A percentile compares a stretch with the other conserved stretches of the same genome.
phyloP scores from a whole-genome alignment of 2,329 filamentous ascomycete genomes.

The Aplosporella prunicola region DNA sequence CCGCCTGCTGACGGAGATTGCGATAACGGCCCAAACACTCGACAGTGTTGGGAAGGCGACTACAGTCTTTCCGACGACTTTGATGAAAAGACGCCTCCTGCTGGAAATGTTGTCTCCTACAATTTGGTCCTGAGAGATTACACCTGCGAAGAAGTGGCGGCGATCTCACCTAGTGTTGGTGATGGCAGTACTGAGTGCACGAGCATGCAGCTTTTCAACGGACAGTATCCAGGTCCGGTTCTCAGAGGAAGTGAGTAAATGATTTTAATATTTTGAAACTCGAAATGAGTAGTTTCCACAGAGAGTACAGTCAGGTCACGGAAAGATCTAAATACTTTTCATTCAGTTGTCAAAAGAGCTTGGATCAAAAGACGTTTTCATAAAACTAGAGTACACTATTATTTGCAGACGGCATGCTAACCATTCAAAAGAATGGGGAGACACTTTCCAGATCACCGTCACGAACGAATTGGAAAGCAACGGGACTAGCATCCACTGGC shows the following conservation, averaged over 20 bases:
- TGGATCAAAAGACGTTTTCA: too few species aligned
- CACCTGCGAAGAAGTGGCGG: too few species aligned
- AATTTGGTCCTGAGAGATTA: conserved; percentile 33
- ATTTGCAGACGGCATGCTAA: too few species aligned
- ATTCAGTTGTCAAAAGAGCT: too few species aligned
- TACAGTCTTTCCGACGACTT: conserved; percentile 38
- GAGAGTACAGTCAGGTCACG: too few species aligned
- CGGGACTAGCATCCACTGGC: conserved; percentile 54
- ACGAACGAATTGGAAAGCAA: conserved; percentile 46
- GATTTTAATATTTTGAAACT: conserved; percentile 10
- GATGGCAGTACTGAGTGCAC: too few species aligned
- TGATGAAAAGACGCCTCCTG: conserved; percentile 33
- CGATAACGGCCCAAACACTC: conserved; percentile 30
- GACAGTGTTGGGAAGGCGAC: conserved; percentile 35
- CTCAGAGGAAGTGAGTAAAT: conserved; percentile 46
- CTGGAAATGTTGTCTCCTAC: conserved; percentile 30
- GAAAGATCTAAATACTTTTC: too few species aligned
- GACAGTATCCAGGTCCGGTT: conserved; percentile 56
- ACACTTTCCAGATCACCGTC: conserved; percentile 37
- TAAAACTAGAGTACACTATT: too few species aligned
- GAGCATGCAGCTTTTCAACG: conserved; percentile 39
- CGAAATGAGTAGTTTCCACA: too few species aligned
- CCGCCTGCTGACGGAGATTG: conserved; percentile 27
- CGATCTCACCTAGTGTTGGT: background rate
- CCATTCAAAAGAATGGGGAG: conserved; percentile 36